Evolutionary conservation across 352 stramenopile species (phyloP).

Genomic region (Globisporangium camurandrum): DNA sequence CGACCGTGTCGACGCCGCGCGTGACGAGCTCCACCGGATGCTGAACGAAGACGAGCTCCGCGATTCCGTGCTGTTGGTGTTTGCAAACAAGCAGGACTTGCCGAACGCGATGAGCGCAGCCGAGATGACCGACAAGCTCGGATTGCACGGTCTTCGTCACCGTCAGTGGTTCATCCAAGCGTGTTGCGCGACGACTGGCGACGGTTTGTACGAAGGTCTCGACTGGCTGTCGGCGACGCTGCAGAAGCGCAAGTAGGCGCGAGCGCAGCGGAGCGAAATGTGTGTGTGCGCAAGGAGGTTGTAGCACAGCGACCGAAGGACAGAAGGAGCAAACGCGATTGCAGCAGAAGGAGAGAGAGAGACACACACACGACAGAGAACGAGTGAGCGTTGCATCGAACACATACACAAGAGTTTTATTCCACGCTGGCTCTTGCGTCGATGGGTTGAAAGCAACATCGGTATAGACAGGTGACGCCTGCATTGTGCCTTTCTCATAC

Average conservation of each 20-base stretch:
- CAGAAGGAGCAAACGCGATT: too few species aligned
- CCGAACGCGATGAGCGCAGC: conserved; percentile 96
- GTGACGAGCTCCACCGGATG: conserved; percentile 98
- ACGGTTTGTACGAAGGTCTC: conserved; percentile 98
- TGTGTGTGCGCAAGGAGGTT: too few species aligned
- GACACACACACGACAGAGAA: too few species aligned
- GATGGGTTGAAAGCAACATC: too few species aligned
- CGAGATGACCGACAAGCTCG: conserved; percentile 99
- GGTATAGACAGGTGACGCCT: too few species aligned
- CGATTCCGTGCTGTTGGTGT: conserved; percentile 96
- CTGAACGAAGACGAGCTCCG: conserved; percentile 97
- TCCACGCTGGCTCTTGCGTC: too few species aligned
- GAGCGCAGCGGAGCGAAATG: background rate
- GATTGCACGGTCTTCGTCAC: conserved; percentile 94
- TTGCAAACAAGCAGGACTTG: conserved; percentile 99
- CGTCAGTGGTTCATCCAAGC: conserved; percentile 99
- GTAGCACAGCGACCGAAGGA: too few species aligned
- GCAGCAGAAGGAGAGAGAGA: too few species aligned
- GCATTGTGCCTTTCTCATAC: too few species aligned
- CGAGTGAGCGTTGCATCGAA: too few species aligned
- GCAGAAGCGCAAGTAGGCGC: conserved; percentile 78
- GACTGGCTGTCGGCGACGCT: conserved; percentile 94
- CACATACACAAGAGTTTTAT: too few species aligned
- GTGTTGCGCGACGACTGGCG: conserved; percentile 97
- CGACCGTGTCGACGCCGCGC: conserved; percentile 95